A percentile compares a stretch with the other conserved stretches of the same genome.
phyloP scores from a whole-genome alignment of 75 land plant genomes.

The Gnetum montanum region DNA sequence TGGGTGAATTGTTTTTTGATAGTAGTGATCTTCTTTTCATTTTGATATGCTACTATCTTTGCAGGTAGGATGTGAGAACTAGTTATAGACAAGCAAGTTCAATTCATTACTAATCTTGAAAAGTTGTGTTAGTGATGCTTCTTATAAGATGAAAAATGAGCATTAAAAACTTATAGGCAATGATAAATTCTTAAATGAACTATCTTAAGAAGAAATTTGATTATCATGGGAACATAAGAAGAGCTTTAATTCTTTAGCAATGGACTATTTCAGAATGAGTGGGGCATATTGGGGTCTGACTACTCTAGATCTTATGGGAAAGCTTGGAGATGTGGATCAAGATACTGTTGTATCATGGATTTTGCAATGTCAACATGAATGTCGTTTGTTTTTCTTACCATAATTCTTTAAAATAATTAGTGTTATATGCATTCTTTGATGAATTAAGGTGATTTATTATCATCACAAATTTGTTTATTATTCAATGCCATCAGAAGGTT shows the following conservation, averaged over 20 bases:
- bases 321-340: constrained; percentile 49
- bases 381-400: constrained; percentile 25
- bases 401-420: not conserved
- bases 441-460: too few species aligned
- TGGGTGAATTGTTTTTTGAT: too few species aligned
- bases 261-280: constrained; percentile 92
- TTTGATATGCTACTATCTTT: too few species aligned
- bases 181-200: not conserved
- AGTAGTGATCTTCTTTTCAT: too few species aligned
- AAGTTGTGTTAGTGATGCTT: constrained; percentile 37
- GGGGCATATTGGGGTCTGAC: constrained; percentile 98
- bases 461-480: too few species aligned
- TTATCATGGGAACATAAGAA: constrained; percentile 40
- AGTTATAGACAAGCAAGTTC: constrained; percentile 56
- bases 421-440: too few species aligned
- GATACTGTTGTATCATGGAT: constrained; percentile 73
- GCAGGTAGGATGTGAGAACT: constrained; percentile 50
- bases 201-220: not conserved
- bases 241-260: constrained; percentile 66
- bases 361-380: constrained; percentile 68
- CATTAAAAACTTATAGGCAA: too few species aligned
- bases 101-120: constrained; percentile 72
- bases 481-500: too few species aligned
- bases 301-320: constrained; percentile 62
- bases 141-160: not conserved